Conservation (phyloP, 345 rosid species). For the Boechera divaricarpa region DNA sequence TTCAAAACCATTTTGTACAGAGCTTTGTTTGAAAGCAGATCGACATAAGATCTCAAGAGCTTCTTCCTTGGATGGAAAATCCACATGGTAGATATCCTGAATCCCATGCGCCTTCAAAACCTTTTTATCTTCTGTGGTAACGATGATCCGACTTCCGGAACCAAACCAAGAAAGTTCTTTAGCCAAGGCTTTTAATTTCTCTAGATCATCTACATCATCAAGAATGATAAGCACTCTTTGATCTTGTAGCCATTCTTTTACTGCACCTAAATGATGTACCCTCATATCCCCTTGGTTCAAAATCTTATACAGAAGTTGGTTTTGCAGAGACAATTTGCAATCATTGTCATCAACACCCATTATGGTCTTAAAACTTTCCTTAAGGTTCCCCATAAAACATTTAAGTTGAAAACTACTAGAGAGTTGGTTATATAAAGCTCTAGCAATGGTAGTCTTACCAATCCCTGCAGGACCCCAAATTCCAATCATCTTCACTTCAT, state of each 20-base stretch:
- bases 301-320: background rate
- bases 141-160: slow-evolving; percentile 55
- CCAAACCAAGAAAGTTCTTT: slow-evolving; percentile 48
- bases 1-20: background rate
- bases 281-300: slow-evolving; percentile 24
- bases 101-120: background rate
- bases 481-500: too few species aligned
- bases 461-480: background rate
- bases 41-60: slow-evolving; percentile 27
- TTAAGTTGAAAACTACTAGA: background rate
- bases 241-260: background rate
- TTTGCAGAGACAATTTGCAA: background rate
- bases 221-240: slow-evolving; percentile 25
- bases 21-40: slow-evolving; percentile 9
- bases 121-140: slow-evolving; percentile 56
- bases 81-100: background rate
- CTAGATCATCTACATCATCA: slow-evolving; percentile 52
- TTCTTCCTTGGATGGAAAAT: background rate
- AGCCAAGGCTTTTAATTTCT: slow-evolving; percentile 49
- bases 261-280: background rate
- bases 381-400: background rate
- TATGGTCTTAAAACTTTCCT: background rate
- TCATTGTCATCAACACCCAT: background rate
- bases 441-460: slow-evolving; percentile 25
- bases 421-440: background rate